Percentiles rank a stretch among this genome's conserved stretches.
phyloP scores from a whole-genome alignment of 495 filamentous ascomycete genomes.

The Hyaloscypha hepaticicola region DNA sequence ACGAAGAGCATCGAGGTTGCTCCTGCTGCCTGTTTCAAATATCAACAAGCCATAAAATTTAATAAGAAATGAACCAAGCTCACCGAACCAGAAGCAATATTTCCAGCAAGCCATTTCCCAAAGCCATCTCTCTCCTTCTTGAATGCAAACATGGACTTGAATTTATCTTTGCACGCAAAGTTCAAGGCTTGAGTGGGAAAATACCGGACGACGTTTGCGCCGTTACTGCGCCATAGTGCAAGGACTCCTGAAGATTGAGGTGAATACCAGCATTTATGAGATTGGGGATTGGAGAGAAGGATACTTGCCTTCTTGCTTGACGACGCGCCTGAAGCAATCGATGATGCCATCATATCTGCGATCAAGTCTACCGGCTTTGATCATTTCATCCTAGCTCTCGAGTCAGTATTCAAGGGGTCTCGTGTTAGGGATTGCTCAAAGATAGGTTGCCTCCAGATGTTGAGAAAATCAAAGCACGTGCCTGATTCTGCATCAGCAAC shows the following conservation, averaged over 20 bases:
- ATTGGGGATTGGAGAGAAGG: not conserved
- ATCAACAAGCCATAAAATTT: slow-evolving; percentile 25
- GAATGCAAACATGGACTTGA: slow-evolving; percentile 99
- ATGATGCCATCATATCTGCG: slow-evolving; percentile 90
- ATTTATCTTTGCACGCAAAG: slow-evolving; percentile 99
- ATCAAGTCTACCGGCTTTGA: slow-evolving; percentile 97
- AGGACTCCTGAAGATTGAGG: slow-evolving; percentile 42
- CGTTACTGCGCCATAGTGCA: slow-evolving; percentile 98
- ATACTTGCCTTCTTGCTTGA: slow-evolving; percentile 63
- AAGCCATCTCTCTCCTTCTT: slow-evolving; percentile 99
- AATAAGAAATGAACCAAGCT: slow-evolving; percentile 39
- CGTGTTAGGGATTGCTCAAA: no score
- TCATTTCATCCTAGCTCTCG: slow-evolving; percentile 93
- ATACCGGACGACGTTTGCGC: slow-evolving; percentile 99
- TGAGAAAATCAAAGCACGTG: slow-evolving; percentile 47
- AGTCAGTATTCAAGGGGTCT: no score
- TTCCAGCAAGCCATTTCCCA: slow-evolving; percentile 98
- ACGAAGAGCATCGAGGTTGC: slow-evolving; percentile 99
- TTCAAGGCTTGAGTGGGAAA: slow-evolving; percentile 99
- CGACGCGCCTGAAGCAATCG: slow-evolving; percentile 93
- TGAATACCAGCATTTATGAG: not conserved
- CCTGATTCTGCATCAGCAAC: slow-evolving; percentile 99
- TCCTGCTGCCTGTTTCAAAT: slow-evolving; percentile 75
- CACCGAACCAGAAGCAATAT: slow-evolving; percentile 99
- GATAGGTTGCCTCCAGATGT: not conserved